Conservation (phyloP, 805 yeast species). For the Diddensiella santjacobensis region DNA sequence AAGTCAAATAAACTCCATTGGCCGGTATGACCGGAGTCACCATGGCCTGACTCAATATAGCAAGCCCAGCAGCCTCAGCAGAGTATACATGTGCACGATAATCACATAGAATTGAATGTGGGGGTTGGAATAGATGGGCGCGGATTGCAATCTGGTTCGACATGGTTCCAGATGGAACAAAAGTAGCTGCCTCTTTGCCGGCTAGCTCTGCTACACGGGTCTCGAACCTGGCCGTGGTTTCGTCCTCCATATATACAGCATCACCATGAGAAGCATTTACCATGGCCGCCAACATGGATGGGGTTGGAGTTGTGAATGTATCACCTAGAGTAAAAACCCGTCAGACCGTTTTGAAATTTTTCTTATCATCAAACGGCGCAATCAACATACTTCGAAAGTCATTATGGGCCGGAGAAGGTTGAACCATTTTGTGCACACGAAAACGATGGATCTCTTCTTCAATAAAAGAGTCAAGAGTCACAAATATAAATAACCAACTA, state of each 20-base stretch:
- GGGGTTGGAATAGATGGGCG: conserved; percentile 73
- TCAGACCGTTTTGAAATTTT: background rate
- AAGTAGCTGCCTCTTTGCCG: conserved; percentile 78
- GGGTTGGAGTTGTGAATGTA: conserved; percentile 86
- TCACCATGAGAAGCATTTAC: conserved; percentile 67
- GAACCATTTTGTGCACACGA: conserved; percentile 12
- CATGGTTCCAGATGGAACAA: conserved; percentile 84
- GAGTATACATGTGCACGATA: conserved; percentile 77
- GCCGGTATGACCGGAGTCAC: conserved; percentile 76
- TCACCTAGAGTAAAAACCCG: conserved; percentile 43
- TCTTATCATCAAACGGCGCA: too few species aligned
- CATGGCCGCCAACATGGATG: conserved; percentile 63
- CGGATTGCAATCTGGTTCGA: conserved; percentile 85
- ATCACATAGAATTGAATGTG: conserved; percentile 82
- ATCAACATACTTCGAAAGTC: conserved; percentile 20
- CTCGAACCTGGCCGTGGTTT: conserved; percentile 63
- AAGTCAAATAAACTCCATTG: conserved; percentile 71
- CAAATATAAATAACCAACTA: too few species aligned
- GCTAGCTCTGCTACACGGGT: conserved; percentile 58
- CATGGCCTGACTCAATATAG: conserved; percentile 88
- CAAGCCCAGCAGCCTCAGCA: conserved; percentile 89
- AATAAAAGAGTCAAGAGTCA: too few species aligned
- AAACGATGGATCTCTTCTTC: too few species aligned
- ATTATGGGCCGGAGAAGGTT: conserved; percentile 18
- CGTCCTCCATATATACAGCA: conserved; percentile 84